Percentiles rank a stretch among this genome's conserved stretches.
These are phyloP conservation scores for Coccomyxa subellipsoidea DNA, from an alignment of 163 green algal species.

Conservation along the genomic window DNA sequence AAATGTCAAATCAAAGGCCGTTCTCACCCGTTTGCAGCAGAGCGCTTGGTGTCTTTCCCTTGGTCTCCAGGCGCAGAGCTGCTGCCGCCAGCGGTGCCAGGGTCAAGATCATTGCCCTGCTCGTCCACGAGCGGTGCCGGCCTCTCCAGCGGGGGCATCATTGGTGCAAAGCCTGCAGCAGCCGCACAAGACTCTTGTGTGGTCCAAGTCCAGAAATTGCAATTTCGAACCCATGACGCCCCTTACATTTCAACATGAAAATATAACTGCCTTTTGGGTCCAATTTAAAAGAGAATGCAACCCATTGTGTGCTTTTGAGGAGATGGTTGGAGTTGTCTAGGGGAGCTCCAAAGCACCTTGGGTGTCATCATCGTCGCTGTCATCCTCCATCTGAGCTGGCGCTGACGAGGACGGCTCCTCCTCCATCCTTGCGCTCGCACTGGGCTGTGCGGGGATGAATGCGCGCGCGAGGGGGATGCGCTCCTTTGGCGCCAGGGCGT, in stretches of 20 bases:
- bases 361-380: neutral
- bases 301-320: too few species aligned
- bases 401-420: neutral
- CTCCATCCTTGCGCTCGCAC: neutral
- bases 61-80: neutral
- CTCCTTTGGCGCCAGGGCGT: slow-evolving; percentile 29
- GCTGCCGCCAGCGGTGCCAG: neutral
- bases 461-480: slow-evolving; percentile 6
- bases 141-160: neutral
- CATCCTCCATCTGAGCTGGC: neutral
- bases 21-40: neutral
- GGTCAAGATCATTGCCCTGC: neutral
- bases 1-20: too few species aligned
- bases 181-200: neutral
- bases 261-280: too few species aligned
- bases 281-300: too few species aligned
- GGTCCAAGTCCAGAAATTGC: neutral
- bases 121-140: neutral
- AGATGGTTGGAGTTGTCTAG: too few species aligned
- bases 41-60: neutral
- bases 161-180: neutral
- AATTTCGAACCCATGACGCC: too few species aligned
- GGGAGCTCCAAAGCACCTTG: too few species aligned
- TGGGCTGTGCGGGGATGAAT: neutral
- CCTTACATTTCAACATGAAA: too few species aligned